Base-by-base conservation (phyloP, 2,329 filamentous ascomycete species). In the Dactylella cylindrospora region DNA sequence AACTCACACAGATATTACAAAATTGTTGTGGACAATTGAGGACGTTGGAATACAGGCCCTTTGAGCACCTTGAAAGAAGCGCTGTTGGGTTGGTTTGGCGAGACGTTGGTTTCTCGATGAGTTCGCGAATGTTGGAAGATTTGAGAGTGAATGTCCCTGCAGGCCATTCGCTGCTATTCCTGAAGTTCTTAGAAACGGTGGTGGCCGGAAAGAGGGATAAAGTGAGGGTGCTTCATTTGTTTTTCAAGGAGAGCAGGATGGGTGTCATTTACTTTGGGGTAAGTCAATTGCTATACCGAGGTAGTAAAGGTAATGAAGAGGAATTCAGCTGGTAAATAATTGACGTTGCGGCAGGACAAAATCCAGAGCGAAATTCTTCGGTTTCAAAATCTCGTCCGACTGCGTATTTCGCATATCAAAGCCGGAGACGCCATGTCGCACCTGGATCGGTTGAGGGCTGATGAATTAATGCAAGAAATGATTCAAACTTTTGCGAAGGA, bases 1-100 rank as follows among this genome's bases (percentile, higher is more conserved):
- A 29, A 13, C 41, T 46, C 25, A n/a, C 28, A 9, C 28, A 46
- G 12, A 20, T 46, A 17, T 29, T 46, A 20, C 26, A 46, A 20
- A 9, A 25, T n/a, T 33, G 41, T 19, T 46, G 41, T n/a, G 15
- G 22, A 3, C 26, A 29, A 10, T 23, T 46, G 5, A 46, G 41
- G 28, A 17, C 3, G 12, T 15, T 46, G 26, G 22, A 25, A 5
- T 46, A 33, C 12, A 5, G 41, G 3, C 41, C 41, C 9, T 46
- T 46, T 23, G 19, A 29, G 8, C 25, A 46, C 28, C 32, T 46
- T 19, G 41, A 33, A 23, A 29, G 41, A 2, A 31, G 35, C 13
- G 25, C 15, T 2, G 41, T 17, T 2, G 23, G 28, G 12, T 46
- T 46, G 13, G 35, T 33, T 17, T 46, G 41, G 41, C n/a, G 17